These are phyloP conservation scores for Chlamydomonas incerta DNA, from an alignment of 139 green algal genomes.

Conservation along the genomic window DNA sequence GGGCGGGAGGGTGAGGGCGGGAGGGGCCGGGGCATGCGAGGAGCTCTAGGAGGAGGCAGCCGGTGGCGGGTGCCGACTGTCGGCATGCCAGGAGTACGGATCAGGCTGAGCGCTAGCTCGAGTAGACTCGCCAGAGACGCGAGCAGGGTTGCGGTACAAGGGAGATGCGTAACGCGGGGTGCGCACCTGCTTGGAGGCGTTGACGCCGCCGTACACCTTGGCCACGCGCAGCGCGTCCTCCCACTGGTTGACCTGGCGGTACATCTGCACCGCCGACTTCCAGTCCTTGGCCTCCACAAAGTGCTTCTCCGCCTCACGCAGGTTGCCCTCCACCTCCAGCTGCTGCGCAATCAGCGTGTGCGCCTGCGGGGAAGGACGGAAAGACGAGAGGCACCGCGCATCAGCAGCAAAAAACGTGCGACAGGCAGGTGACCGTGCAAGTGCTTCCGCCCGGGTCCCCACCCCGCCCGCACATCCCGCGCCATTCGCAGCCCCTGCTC, in stretches of 20 bases:
- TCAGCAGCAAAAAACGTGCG: neutral
- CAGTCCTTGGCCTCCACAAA: conserved; percentile 86
- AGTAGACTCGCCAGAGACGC: too few species aligned
- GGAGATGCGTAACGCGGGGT: too few species aligned
- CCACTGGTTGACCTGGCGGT: conserved; percentile 71
- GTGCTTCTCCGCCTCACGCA: conserved; percentile 83
- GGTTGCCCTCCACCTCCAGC: conserved; percentile 72
- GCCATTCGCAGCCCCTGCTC: neutral
- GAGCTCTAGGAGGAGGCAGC: too few species aligned
- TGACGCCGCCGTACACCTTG: conserved; percentile 79
- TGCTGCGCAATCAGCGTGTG: conserved; percentile 68
- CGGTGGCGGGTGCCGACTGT: too few species aligned
- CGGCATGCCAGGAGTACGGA: too few species aligned
- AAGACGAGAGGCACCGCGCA: neutral
- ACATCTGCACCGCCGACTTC: conserved; percentile 89
- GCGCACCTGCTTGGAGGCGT: conserved; percentile 76
- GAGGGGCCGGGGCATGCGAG: too few species aligned
- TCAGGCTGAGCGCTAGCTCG: too few species aligned
- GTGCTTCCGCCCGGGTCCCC: too few species aligned
- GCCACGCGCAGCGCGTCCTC: conserved; percentile 87
- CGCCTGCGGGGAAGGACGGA: conserved; percentile 28
- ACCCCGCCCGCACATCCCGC: too few species aligned
- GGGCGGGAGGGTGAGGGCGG: too few species aligned
- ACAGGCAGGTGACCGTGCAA: too few species aligned
- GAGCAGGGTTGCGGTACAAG: too few species aligned